Evolutionary conservation across 2,329 filamentous ascomycete genomes (phyloP), one percentile per base, ranked within the genome.

Genomic region (Cercospora berteroae): DNA sequence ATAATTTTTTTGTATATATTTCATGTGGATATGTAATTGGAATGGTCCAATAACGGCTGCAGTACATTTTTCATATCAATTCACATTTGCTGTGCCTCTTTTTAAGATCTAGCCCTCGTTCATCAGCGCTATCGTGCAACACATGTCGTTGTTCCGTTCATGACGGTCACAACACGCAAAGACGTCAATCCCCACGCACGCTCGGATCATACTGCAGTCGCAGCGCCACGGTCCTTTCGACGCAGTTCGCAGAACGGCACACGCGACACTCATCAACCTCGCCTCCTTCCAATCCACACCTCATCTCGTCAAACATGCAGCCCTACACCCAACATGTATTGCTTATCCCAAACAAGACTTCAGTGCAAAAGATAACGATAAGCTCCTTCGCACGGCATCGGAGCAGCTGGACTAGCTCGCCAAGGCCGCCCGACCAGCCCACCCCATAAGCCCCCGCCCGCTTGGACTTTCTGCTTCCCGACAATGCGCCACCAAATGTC

Each of bases 401-500:
- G 31, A 33, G 31, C 31, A 33, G 10, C 31, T 33, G 31, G 31
- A 44, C 39, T 48, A 48, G 42, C 44, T 56, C 52, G 52, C 52
- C 52, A 56, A 29, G 27, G 7, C 52, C 16, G 25, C 27, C 48
- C 18, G 48, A 52, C 23, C 48, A 25, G 48, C 18, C 18, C 39
- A 55, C 23, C 23, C 52, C 52, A 27, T 27, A 16, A 27, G n/a
- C 52, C 23, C 52, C 27, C 27, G 25, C 52, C 52, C 52, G 52
- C 52, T 56, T 56, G 25, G 23, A 29, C 52, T 56, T 31, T 56
- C 52, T 56, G 52, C 48, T 20, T 52, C 23, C 25, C 52, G 52
- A 56, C 52, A 18, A 56, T 56, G 52, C 52, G 52, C 52, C 52
- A 56, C n/a, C 52, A 25, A 56, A 56, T 31, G 52, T 56, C 23